Conservation (phyloP, 2,329 filamentous ascomycete species). For the Talaromyces funiculosus region DNA sequence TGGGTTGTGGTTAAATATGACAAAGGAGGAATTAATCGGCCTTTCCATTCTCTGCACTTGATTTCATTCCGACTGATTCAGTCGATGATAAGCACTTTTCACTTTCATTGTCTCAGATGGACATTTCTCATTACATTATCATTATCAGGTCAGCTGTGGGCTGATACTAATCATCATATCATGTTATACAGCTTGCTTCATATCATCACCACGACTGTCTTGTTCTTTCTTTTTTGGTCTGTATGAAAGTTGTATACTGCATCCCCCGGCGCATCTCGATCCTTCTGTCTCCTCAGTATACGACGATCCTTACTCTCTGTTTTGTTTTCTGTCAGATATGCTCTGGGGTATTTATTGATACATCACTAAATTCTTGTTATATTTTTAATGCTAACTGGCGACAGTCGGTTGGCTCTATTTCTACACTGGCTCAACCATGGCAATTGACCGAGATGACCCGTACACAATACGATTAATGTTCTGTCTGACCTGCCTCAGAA, state of each 20-base stretch:
- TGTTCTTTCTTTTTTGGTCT: conserved; percentile 16
- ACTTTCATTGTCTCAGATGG: conserved; percentile 6
- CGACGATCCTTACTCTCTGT: conserved; percentile 6
- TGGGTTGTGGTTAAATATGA: conserved; percentile 14
- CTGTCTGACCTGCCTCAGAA: too few relatives aligned
- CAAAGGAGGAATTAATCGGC: conserved; percentile 4
- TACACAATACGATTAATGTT: background rate
- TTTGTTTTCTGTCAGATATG: conserved; percentile 8
- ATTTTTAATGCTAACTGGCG: conserved; percentile 10
- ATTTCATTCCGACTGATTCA: conserved; percentile 20
- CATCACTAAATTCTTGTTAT: conserved; percentile 16
- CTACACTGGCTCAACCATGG: background rate
- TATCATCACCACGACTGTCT: conserved; percentile 20
- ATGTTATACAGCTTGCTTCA: conserved; percentile 16
- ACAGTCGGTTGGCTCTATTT: conserved; percentile 10
- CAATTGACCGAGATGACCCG: background rate
- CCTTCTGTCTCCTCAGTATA: conserved; percentile 4
- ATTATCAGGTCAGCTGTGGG: conserved; percentile 23
- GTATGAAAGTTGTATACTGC: conserved; percentile 25
- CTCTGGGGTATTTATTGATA: conserved; percentile 19
- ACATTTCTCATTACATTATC: conserved; percentile 17
- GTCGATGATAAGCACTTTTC: conserved; percentile 9
- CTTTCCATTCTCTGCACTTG: conserved; percentile 17
- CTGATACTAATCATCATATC: conserved; percentile 20
- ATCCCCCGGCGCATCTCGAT: conserved; percentile 15